phyloP scores from a whole-genome alignment of 352 stramenopile genomes.

The Pythium coloratum region DNA sequence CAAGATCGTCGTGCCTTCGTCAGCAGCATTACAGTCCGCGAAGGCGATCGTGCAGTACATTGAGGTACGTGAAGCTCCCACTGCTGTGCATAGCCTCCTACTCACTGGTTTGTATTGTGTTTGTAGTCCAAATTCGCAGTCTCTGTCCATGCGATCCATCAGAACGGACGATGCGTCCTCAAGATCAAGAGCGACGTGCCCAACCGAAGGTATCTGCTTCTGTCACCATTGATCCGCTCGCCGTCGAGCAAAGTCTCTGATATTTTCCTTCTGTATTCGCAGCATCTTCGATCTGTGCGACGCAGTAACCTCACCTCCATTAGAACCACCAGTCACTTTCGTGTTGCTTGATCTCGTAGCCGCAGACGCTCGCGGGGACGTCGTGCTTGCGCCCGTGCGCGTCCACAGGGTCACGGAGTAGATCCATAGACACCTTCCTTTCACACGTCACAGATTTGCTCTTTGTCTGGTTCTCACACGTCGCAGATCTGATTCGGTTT shows the following conservation, averaged over 20 bases:
- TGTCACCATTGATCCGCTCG: no score
- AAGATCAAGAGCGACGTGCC: not conserved
- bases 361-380: slow-evolving; percentile 33
- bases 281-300: slow-evolving; percentile 12
- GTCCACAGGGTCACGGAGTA: slow-evolving; percentile 5
- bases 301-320: not conserved
- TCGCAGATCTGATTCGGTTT: not conserved
- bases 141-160: not conserved
- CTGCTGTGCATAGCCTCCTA: no score
- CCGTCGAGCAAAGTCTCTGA: no score
- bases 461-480: not conserved
- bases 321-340: slow-evolving; percentile 12
- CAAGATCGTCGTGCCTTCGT: slow-evolving; percentile 32
- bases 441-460: slow-evolving; percentile 4
- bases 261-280: no score
- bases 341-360: slow-evolving; percentile 35
- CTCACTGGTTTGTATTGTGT: not conserved
- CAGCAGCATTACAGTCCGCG: slow-evolving; percentile 25
- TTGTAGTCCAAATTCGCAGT: slow-evolving; percentile 14
- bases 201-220: not conserved
- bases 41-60: slow-evolving; percentile 34
- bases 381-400: slow-evolving; percentile 36
- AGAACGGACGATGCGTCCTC: slow-evolving; percentile 4
- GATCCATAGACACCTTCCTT: not conserved
- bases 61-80: slow-evolving; percentile 22